Conservation (phyloP, 1,284 basidiomycete species). For the Ganoderma meredithae region DNA sequence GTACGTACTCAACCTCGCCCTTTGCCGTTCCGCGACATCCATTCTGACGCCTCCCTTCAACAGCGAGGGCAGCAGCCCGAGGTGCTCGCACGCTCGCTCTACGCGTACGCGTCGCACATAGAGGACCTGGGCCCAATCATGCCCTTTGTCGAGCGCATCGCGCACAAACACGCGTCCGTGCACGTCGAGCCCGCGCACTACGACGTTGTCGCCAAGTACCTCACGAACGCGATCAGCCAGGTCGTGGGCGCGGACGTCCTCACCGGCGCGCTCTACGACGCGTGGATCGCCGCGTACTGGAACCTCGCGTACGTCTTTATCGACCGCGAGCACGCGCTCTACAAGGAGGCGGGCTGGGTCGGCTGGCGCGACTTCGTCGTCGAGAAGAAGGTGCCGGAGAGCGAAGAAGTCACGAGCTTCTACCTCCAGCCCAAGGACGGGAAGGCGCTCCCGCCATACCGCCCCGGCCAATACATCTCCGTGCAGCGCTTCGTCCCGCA, state of each 20-base stretch:
- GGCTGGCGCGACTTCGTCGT: slow-evolving; percentile 39
- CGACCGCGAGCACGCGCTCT: slow-evolving; percentile 37
- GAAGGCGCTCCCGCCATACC: slow-evolving; percentile 30
- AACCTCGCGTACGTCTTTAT: slow-evolving; percentile 38
- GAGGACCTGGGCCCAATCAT: slow-evolving; percentile 37
- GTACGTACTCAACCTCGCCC: slow-evolving; percentile 14
- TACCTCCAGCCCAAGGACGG: slow-evolving; percentile 38
- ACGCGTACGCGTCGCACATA: slow-evolving; percentile 38
- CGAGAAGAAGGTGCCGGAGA: slow-evolving; percentile 34
- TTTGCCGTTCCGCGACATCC: no score
- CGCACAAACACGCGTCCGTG: slow-evolving; percentile 38
- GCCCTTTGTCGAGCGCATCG: slow-evolving; percentile 38
- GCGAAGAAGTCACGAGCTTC: slow-evolving; percentile 38
- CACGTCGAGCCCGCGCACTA: slow-evolving; percentile 37
- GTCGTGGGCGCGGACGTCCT: slow-evolving; percentile 35
- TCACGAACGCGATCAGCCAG: slow-evolving; percentile 34
- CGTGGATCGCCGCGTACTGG: slow-evolving; percentile 39
- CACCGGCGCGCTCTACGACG: slow-evolving; percentile 33
- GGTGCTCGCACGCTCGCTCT: slow-evolving; percentile 35
- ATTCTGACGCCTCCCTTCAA: background rate
- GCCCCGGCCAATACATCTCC: slow-evolving; percentile 39
- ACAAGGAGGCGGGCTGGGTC: slow-evolving; percentile 34
- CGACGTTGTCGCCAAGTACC: slow-evolving; percentile 36
- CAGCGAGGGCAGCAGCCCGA: slow-evolving; percentile 33
- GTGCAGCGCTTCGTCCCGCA: slow-evolving; percentile 34